Conservation (phyloP, 495 filamentous ascomycete genomes). For the Cairneyella variabilis region DNA sequence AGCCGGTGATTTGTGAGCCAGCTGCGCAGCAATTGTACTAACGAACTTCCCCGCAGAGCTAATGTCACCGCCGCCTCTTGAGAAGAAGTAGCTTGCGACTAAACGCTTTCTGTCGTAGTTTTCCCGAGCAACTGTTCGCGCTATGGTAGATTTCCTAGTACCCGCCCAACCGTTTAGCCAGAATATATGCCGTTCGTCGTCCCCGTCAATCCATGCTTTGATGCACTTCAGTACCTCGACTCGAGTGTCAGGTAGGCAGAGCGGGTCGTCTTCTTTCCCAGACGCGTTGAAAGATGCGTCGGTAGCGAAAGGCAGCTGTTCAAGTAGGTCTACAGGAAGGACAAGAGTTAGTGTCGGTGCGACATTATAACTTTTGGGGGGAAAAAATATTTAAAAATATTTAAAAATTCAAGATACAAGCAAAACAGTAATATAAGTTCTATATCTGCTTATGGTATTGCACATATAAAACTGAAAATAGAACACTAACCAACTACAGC, state of each 20-base stretch:
- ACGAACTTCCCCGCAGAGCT: constrained; percentile 19
- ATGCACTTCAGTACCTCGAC: constrained; percentile 31
- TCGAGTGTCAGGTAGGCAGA: constrained; percentile 33
- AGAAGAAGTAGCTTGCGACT: too few relatives aligned
- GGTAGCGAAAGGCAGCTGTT: constrained; percentile 3
- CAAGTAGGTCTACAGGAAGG: too few relatives aligned
- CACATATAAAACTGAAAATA: too few relatives aligned
- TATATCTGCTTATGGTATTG: too few relatives aligned
- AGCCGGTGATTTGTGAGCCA: neutral
- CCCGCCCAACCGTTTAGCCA: constrained; percentile 43
- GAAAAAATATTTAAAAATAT: too few relatives aligned
- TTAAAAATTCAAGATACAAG: too few relatives aligned
- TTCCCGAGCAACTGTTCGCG: constrained; percentile 9
- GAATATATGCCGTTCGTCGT: constrained; percentile 30
- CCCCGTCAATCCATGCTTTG: constrained; percentile 26
- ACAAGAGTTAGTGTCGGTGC: too few relatives aligned
- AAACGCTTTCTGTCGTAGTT: constrained; percentile 1
- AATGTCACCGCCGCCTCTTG: constrained; percentile 23
- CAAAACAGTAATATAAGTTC: too few relatives aligned
- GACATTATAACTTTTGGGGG: too few relatives aligned
- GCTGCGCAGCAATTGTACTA: constrained; percentile 6
- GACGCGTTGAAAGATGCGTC: constrained; percentile 15
- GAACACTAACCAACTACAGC: too few relatives aligned
- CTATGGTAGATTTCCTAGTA: constrained; percentile 36
- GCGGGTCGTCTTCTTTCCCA: neutral